Conservation (phyloP, 768 basidiomycete genomes). For the Boletus eberwhitei region DNA sequence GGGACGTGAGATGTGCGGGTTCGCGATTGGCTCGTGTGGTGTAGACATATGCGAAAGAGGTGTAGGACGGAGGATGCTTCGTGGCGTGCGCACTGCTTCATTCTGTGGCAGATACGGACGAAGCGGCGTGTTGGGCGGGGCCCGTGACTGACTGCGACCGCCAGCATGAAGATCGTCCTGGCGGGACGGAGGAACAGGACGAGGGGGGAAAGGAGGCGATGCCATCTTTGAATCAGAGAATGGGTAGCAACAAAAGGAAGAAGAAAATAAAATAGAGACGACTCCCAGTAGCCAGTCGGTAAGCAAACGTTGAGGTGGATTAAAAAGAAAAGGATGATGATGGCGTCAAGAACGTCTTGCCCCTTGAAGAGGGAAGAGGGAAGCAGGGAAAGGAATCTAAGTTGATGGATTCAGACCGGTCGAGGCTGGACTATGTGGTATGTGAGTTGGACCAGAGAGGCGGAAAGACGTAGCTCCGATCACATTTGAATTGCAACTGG, state of each 20-base stretch:
- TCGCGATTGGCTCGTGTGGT: constrained; percentile 2
- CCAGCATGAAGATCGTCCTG: constrained; percentile 5
- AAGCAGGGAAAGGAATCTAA: background rate
- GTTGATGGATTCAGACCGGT: constrained; percentile 21
- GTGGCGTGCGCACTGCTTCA: constrained; percentile 9
- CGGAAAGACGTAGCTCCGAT: background rate
- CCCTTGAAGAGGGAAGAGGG: background rate
- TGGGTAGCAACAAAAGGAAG: background rate
- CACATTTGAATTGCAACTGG: constrained; percentile 24
- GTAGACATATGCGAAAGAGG: background rate
- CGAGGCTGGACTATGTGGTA: constrained; percentile 8
- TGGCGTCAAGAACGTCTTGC: background rate
- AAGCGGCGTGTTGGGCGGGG: background rate
- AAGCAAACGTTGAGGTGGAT: background rate
- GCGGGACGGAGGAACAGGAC: constrained; percentile 5
- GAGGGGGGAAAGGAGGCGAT: constrained; percentile 19
- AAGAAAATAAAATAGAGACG: too few species aligned
- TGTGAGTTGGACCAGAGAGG: background rate
- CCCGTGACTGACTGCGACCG: background rate
- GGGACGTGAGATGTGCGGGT: background rate
- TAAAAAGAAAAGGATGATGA: background rate
- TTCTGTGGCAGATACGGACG: background rate
- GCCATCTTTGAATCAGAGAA: constrained; percentile 10
- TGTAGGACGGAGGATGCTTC: constrained; percentile 20
- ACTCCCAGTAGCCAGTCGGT: background rate